Percentiles rank a stretch among this genome's conserved stretches.
Evolutionary conservation across 1,284 basidiomycete genomes (phyloP).

Genomic region (Ceratobasidium sp.): DNA sequence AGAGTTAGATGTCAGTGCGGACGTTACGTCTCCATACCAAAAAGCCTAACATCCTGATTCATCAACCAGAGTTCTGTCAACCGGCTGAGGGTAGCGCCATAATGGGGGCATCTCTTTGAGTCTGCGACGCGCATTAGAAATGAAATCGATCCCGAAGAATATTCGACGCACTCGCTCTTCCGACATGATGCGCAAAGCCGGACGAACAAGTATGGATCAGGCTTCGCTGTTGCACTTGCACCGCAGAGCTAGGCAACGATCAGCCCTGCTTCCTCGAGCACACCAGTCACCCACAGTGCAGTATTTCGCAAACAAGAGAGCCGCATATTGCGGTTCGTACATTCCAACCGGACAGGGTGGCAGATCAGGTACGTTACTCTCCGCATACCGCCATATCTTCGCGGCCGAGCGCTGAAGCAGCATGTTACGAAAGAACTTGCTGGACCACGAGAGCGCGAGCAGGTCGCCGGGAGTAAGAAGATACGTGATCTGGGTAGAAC

Average conservation of each 20-base stretch:
- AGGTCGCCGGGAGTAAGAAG: neutral
- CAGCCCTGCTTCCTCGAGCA: neutral
- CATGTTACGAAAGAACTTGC: neutral
- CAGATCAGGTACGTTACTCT: constrained; percentile 3
- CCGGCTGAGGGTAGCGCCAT: too few species aligned
- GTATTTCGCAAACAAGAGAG: constrained; percentile 3
- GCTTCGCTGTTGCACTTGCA: neutral
- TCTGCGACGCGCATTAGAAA: neutral
- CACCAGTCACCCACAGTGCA: constrained; percentile 13
- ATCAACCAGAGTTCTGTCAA: too few species aligned
- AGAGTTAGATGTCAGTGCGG: neutral
- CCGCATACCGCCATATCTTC: neutral
- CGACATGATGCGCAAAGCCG: constrained; percentile 17
- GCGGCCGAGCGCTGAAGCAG: constrained; percentile 6
- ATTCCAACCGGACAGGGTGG: neutral
- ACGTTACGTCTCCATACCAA: too few species aligned
- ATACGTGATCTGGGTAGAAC: neutral
- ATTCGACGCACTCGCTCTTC: constrained; percentile 3
- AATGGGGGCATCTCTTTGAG: neutral
- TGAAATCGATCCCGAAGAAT: neutral
- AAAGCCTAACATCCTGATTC: too few species aligned
- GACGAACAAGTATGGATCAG: neutral
- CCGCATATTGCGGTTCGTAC: constrained; percentile 25
- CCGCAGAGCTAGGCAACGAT: constrained; percentile 5
- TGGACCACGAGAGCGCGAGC: neutral